A percentile compares a stretch with the other conserved stretches of the same genome.
These are phyloP conservation scores for Withania somnifera DNA, from an alignment of 305 asterid genomes.

Conservation along the genomic window DNA sequence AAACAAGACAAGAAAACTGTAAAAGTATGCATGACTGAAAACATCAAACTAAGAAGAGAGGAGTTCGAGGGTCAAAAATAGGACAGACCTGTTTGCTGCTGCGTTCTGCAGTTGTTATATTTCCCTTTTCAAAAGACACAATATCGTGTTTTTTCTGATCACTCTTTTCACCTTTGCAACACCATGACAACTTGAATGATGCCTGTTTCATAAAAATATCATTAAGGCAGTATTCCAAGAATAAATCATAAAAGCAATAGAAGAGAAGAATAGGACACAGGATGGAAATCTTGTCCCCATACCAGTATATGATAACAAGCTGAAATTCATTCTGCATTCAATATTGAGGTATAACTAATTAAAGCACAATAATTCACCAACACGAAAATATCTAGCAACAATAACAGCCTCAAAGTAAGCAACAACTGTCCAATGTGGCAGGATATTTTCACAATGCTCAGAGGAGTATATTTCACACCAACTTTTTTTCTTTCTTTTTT, in stretches of 20 bases:
- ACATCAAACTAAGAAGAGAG: background rate
- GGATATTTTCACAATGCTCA: background rate
- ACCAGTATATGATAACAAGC: background rate
- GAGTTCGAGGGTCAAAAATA: background rate
- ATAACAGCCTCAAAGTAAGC: background rate
- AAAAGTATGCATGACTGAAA: background rate
- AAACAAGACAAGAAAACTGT: background rate
- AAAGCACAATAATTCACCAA: background rate
- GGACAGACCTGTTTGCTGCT: slow-evolving; percentile 84
- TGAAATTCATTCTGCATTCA: background rate
- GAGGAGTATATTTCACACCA: background rate
- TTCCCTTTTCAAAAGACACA: slow-evolving; percentile 92
- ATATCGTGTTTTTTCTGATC: slow-evolving; percentile 88
- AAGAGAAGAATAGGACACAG: background rate
- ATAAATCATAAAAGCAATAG: background rate
- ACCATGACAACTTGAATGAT: slow-evolving; percentile 88
- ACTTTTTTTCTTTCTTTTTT: background rate
- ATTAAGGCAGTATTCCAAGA: background rate
- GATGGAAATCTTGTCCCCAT: background rate
- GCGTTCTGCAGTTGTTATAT: slow-evolving; percentile 89
- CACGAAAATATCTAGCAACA: background rate
- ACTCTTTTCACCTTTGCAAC: slow-evolving; percentile 83
- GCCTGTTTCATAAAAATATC: slow-evolving; percentile 44
- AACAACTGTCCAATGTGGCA: background rate
- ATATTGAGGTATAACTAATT: background rate